Base-by-base conservation (phyloP, 139 green algal genomes). In the Picochlorum sp. region DNA sequence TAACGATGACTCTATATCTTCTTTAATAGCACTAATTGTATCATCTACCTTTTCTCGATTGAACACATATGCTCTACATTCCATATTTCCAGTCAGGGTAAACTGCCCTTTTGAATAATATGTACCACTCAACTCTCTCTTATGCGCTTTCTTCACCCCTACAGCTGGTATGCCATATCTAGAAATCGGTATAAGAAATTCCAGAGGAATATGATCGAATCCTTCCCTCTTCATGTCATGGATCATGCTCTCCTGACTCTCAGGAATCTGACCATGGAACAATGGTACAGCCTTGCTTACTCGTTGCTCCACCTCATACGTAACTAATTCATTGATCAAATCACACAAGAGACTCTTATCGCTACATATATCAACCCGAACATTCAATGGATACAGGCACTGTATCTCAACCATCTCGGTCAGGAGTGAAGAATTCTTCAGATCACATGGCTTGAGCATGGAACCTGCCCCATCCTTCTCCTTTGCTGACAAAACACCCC, bases 361-460 rank as follows among this genome's bases (percentile, higher is more conserved):
- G 23, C 24, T 47, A 16, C 46, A 21, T 6, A 69, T 50, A 26
- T 69, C 16, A 15, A 69, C 10, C 9, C 44, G 9, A 3, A 69
- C 9, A 59, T 30, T 26, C 14, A 69, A 46, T 4, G 1, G 49
- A 4, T 34, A 71, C 49, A 59, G 38, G 50, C 38, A 52, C 49
- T 75, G 69, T 45, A 70, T 30, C 7, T 38, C 23, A n/a, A 69
- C 61, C 62, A 75, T 67, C 18, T 75, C 38, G 21, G 61, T 45
- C 5, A 61, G 2, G 8, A 75, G 11, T 20, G 47, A 54, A 21
- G 47, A 54, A 54, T 54, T 54, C 47, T 65, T 65, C 5, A 65
- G 8, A 18, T 65, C 23, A 52, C 58, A 65, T 26, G 23, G 20
- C 21, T 50, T 49, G 20, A 65, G 21, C 7, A 11, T 52, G 20